Evolutionary conservation across 192 early-diverging fungal genomes (phyloP), one percentile per base, ranked within the genome.

Genomic region (Kickxella alabastrina): DNA sequence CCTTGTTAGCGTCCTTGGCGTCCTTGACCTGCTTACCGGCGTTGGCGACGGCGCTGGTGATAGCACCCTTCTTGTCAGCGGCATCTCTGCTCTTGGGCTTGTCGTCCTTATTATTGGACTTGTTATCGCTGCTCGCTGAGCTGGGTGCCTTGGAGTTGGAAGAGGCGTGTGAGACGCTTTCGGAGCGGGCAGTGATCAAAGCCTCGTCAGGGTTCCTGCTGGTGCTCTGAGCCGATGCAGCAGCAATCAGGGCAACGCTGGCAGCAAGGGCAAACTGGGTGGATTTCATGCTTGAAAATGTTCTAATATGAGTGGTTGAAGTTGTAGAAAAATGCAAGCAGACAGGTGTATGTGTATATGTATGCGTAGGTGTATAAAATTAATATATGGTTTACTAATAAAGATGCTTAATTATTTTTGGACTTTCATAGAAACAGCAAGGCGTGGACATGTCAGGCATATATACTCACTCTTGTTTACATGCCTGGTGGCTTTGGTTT

Each of bases 261-360:
- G 55, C 47, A n/a, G 54, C 60, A 57, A 52, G 27, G 17, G 27
- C 55, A 55, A 74, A 62, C 47, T 62, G 63, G 39, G 40, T 23
- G 31, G 70, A 36, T 55, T 74, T 74, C 70, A 74, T 74, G 27
- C 5, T 52, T 3, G 24, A 37, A 28, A 49, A n/a, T n/a, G n/a
- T n/a, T n/a, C n/a, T n/a, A n/a, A n/a, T n/a, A n/a, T n/a, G n/a
- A n/a, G n/a, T n/a, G n/a, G n/a, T n/a, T n/a, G n/a, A n/a, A n/a
- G n/a, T n/a, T n/a, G n/a, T n/a, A n/a, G n/a, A n/a, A n/a, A n/a
- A n/a, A n/a, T n/a, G n/a, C n/a, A n/a, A n/a, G n/a, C n/a, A n/a
- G n/a, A n/a, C n/a, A n/a, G n/a, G n/a, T n/a, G n/a, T n/a, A n/a
- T n/a, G n/a, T n/a, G n/a, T n/a, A 46, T 1, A 7, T 6, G 15